Evolutionary conservation across 2,329 filamentous ascomycete species (phyloP).

Genomic region (Chaetomium olivaceum): DNA sequence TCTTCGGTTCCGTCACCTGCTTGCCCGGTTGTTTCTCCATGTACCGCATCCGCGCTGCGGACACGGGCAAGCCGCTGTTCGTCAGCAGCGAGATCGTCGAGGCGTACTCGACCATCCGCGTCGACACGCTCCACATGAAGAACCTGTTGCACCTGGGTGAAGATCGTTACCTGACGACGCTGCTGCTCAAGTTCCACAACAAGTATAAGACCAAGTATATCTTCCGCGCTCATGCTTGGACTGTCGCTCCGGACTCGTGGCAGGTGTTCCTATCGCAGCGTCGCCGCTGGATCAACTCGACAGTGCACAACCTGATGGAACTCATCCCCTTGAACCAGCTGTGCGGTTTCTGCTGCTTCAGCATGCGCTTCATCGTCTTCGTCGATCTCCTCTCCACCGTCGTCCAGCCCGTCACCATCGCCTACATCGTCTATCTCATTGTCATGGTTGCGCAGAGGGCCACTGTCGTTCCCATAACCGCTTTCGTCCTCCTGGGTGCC

Average conservation of each 20-base stretch:
- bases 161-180: constrained; percentile 93
- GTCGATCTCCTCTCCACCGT: constrained; percentile 89
- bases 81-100: constrained; percentile 91
- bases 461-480: constrained; percentile 72
- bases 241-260: constrained; percentile 94
- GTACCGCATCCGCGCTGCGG: constrained; percentile 94
- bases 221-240: constrained; percentile 90
- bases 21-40: constrained; percentile 98
- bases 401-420: constrained; percentile 86
- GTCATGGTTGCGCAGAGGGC: constrained; percentile 65
- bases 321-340: constrained; percentile 91
- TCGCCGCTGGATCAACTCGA: constrained; percentile 99
- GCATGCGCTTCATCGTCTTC: constrained; percentile 98
- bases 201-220: constrained; percentile 99
- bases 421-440: constrained; percentile 87
- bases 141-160: constrained; percentile 95
- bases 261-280: constrained; percentile 94
- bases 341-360: constrained; percentile 99
- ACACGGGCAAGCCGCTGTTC: constrained; percentile 93
- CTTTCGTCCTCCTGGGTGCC: constrained; percentile 88
- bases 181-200: constrained; percentile 87
- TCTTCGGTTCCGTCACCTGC: constrained; percentile 97
- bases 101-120: constrained; percentile 85
- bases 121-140: constrained; percentile 98
- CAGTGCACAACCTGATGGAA: constrained; percentile 95